phyloP scores from a whole-genome alignment of 768 basidiomycete genomes.

The Termitomyces sp. region DNA sequence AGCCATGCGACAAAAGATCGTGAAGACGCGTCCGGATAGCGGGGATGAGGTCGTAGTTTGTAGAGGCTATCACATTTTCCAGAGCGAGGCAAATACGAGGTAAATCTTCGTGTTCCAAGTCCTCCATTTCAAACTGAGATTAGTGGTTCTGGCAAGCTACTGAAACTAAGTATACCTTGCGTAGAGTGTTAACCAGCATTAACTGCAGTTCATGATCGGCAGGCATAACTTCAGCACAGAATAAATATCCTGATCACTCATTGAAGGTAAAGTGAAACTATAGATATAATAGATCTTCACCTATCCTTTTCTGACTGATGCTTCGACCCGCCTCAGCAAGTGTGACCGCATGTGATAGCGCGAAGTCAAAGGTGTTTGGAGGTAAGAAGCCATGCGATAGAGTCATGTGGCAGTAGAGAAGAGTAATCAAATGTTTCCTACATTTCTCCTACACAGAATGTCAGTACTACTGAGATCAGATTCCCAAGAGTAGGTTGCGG shows the following conservation, averaged over 20 bases:
- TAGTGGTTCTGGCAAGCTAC: neutral
- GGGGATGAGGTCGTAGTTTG: slow-evolving; percentile 66
- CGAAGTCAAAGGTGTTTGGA: slow-evolving; percentile 54
- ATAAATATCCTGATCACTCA: slow-evolving; percentile 60
- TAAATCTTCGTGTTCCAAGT: slow-evolving; percentile 55
- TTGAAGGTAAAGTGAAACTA: neutral
- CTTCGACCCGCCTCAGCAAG: slow-evolving; percentile 64
- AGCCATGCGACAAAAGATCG: slow-evolving; percentile 62
- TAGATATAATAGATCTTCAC: slow-evolving; percentile 25
- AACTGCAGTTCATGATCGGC: slow-evolving; percentile 62
- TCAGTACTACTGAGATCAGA: slow-evolving; percentile 13
- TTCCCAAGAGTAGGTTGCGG: slow-evolving; percentile 21
- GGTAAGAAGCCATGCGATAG: slow-evolving; percentile 35
- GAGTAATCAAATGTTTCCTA: slow-evolving; percentile 60
- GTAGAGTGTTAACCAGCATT: slow-evolving; percentile 82
- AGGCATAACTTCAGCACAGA: slow-evolving; percentile 71
- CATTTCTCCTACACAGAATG: slow-evolving; percentile 43
- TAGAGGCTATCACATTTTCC: slow-evolving; percentile 55
- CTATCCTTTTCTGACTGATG: slow-evolving; percentile 62
- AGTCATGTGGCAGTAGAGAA: slow-evolving; percentile 63
- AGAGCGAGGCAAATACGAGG: slow-evolving; percentile 66
- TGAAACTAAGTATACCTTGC: slow-evolving; percentile 47
- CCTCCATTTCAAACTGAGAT: slow-evolving; percentile 34
- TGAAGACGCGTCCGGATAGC: slow-evolving; percentile 65
- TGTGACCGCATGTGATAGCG: slow-evolving; percentile 70